These are phyloP conservation scores for Suillus brevipes DNA, from an alignment of 768 basidiomycete species.

Conservation along the genomic window DNA sequence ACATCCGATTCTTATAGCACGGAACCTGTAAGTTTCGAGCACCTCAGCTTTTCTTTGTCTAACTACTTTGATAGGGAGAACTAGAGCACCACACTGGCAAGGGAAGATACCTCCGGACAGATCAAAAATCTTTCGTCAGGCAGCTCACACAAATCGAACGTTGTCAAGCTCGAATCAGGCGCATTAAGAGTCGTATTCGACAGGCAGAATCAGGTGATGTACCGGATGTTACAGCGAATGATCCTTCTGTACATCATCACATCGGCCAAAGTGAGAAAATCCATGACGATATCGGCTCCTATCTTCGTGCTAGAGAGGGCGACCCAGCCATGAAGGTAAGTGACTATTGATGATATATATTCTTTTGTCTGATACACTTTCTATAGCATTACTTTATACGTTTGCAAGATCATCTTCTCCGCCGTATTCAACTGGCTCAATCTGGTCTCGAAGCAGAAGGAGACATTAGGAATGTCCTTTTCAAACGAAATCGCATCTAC, in stretches of 20 bases:
- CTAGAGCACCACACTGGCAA: slow-evolving; percentile 6
- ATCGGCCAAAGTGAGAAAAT: not conserved
- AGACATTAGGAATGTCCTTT: too few species aligned
- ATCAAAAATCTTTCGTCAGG: not conserved
- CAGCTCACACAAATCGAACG: not conserved
- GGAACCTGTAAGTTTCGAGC: not conserved
- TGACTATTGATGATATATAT: not conserved
- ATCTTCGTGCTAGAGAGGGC: not conserved
- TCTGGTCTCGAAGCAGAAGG: not conserved
- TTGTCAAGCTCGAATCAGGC: not conserved
- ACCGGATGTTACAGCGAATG: not conserved
- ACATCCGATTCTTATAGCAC: too few species aligned
- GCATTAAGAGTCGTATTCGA: not conserved
- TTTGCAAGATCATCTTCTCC: not conserved
- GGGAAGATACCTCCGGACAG: not conserved
- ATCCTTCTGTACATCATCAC: not conserved
- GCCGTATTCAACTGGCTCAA: too few species aligned
- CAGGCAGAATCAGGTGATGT: not conserved
- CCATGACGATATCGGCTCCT: not conserved
- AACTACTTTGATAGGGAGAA: slow-evolving; percentile 1
- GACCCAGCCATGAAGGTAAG: not conserved
- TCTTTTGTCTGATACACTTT: not conserved
- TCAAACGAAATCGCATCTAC: too few species aligned
- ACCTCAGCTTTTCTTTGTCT: not conserved
- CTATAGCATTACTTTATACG: not conserved